A percentile compares a stretch with the other conserved stretches of the same genome.
Evolutionary conservation across 352 stramenopile genomes (phyloP).

Genomic region (Globisporangium takayamanum): DNA sequence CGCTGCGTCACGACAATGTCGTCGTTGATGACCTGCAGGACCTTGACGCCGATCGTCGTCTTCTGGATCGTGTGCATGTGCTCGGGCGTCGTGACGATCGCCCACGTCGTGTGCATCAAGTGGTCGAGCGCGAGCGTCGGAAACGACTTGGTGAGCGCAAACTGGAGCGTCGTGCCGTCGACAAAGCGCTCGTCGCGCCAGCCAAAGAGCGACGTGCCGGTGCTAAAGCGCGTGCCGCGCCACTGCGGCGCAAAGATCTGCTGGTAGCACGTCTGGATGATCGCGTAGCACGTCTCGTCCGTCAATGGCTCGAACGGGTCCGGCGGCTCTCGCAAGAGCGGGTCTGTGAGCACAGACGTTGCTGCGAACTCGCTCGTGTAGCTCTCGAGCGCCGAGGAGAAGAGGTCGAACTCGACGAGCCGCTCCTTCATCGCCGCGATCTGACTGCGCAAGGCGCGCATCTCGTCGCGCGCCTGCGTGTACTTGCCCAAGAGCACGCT

Average conservation of each 20-base stretch:
- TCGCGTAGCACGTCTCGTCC: constrained; percentile 26
- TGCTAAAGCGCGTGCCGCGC: constrained; percentile 33
- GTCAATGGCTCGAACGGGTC: constrained; percentile 19
- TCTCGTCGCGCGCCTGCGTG: constrained; percentile 21
- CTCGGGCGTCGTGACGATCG: constrained; percentile 41
- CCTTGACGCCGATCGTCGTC: constrained; percentile 38
- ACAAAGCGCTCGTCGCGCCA: constrained; percentile 50
- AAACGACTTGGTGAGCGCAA: constrained; percentile 31
- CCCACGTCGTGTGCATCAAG: constrained; percentile 44
- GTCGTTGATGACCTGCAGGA: constrained; percentile 44
- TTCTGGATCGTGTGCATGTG: constrained; percentile 51
- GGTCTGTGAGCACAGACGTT: constrained; percentile 7
- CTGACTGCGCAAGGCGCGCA: constrained; percentile 24
- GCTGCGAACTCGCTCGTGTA: constrained; percentile 27
- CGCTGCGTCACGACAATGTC: constrained; percentile 37
- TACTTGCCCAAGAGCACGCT: constrained; percentile 24
- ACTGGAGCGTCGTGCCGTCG: constrained; percentile 40
- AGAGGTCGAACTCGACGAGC: constrained; percentile 29
- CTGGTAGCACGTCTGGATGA: constrained; percentile 46
- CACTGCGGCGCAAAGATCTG: constrained; percentile 38
- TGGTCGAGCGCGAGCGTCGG: constrained; percentile 20
- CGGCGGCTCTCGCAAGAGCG: constrained; percentile 2
- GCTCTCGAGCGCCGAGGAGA: constrained; percentile 29
- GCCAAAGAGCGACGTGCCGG: constrained; percentile 32
- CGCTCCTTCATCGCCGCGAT: constrained; percentile 31